Conservation (phyloP, 371 early-diverging fungal species). For the Fennellomyces sp. region DNA sequence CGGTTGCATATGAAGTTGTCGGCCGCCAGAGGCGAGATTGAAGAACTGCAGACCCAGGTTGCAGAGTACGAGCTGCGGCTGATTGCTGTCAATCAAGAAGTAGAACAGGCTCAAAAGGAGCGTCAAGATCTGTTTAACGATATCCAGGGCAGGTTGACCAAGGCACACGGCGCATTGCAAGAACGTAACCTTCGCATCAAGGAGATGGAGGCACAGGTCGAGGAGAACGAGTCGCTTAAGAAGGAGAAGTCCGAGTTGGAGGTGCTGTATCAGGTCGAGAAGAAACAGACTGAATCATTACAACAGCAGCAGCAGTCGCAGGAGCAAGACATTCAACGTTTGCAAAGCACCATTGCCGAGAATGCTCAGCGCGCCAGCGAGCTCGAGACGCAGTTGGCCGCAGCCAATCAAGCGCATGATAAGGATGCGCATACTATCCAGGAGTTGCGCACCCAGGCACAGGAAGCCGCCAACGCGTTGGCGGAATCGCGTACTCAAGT, state of each 20-base stretch:
- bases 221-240: background rate
- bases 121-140: background rate
- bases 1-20: background rate
- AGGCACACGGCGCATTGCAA: background rate
- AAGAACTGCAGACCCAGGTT: background rate
- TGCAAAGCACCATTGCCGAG: background rate
- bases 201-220: background rate
- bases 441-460: background rate
- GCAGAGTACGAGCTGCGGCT: background rate
- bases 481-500: background rate
- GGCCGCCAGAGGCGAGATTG: background rate
- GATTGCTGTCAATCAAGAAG: background rate
- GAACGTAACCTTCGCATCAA: background rate
- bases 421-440: background rate
- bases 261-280: background rate
- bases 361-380: background rate
- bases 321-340: background rate
- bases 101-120: conserved; percentile 5
- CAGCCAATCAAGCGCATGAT: background rate
- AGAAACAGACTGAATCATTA: background rate
- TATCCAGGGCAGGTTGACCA: background rate
- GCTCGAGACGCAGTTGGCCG: background rate
- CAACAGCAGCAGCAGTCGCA: background rate
- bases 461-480: background rate
- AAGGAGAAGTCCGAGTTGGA: background rate